Base-by-base conservation (phyloP, 495 filamentous ascomycete genomes). In the Aspergillus diversus region DNA sequence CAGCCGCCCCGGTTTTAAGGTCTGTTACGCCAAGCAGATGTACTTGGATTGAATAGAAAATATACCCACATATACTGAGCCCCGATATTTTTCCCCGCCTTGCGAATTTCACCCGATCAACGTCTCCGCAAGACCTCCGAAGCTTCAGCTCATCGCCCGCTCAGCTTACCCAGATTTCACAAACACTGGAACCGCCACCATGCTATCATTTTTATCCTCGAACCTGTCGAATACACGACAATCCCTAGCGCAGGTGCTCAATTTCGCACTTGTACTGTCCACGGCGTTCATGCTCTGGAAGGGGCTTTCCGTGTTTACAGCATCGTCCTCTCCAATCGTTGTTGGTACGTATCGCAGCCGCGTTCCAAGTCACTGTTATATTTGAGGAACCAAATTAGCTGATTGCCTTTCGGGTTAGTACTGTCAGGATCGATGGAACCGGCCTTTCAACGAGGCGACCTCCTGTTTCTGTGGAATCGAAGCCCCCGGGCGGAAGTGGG, bases 261-360 rank as follows among this genome's bases (percentile, higher is more conserved):
- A 97, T 74, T 98, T 99, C 74, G 96, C 87, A 7, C 86, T 99
- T 48, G 93, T 98, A 54, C 88, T 98, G 15, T 92, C 90, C 13
- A 97, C 93, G 4, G 93, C 94, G 1, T 97, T 97, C 74, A 97
- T 97, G 94, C 86, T 97, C 75, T 98, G 94, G 95, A 99, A 99
- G 78, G 91, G 90, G 7, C 86, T 99, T 49, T 95, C 91, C 27
- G 87, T 99, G 6, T 83, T 88, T 63, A 87, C 92, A 46, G 88
- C 95, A 66, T 96, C 91, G 4, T 92, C 92, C 37, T 93, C 89
- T 1, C 95, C 95, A 6, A 98, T 98, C 66, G 95, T 97, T 63
- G 95, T 97, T 47, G 60, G 60, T 63, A 63, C 8, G 60, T 61
- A 43, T 17, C 6, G 5, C 27, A 7, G 13, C 13, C 15, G 27